Evolutionary conservation across 169 alveolate species (phyloP), one percentile per base, ranked within the genome.

Genomic region (Babesia bigemina): DNA sequence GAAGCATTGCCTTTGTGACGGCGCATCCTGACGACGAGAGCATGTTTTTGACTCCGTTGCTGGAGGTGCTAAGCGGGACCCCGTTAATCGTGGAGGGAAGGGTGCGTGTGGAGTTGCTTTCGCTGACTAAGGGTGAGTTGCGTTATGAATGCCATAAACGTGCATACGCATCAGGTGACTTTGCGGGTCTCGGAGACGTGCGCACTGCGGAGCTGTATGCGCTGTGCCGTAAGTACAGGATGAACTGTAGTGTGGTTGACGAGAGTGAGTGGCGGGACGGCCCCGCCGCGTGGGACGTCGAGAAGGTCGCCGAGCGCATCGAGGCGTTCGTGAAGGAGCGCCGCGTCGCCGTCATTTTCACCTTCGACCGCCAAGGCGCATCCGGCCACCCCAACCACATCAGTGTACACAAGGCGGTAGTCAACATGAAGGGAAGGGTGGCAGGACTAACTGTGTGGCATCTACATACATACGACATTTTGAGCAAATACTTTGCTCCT

Each of bases 21-120:
- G 97, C 97, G 12, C 98, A 95, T 74, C 98, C 97, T 28, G 97
- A 94, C 79, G 98, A 95, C 77, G 98, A 95, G 86, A 85, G 93
- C 22, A 95, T 95, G 98, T 95, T 93, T 84, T 93, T 94, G 76
- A 79, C 91, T 22, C 98, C 98, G 10, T 87, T 97, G 39, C 90
- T 94, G 45, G 60, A 75, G 60, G 53, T 79, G 16, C 70, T 49
- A 28, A 74, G 49, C 60, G 71, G 2, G 22, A 74, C 52, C 26
- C 49, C 66, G 6, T 19, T 26, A 0, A 28, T 33, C 47, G 60
- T 61, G 28, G 29, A 29, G 19, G 63, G 24, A 16, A 22, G 50
- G 19, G 24, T 57, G 17, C 1, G 44, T 0, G 50, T 81, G n/a
- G 21, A 81, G 50, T 21, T 83, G 24, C 63, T 89, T 39, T 63